A percentile compares a stretch with the other conserved stretches of the same genome.
Conservation (phyloP, 1,284 basidiomycete species). For the Ceratobasidium papillatum region DNA sequence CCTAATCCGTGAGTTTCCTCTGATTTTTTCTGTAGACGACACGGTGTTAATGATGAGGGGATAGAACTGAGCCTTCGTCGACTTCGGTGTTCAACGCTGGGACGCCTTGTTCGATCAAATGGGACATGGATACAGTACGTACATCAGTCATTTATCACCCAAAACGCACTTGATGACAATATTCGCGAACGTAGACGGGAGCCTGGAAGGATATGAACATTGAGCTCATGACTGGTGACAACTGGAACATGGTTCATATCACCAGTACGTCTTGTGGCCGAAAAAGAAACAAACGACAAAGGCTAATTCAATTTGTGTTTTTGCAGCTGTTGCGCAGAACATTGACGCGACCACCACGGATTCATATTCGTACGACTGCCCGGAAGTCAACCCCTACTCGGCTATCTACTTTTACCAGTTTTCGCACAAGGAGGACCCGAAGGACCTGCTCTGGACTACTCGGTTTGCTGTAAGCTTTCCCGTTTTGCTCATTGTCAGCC, state of each 20-base stretch:
- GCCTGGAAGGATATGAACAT: conserved; percentile 43
- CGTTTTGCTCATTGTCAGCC: neutral
- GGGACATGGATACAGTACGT: conserved; percentile 40
- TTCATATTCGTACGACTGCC: conserved; percentile 42
- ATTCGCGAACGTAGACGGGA: conserved; percentile 3
- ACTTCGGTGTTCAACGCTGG: conserved; percentile 39
- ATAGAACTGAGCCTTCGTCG: conserved; percentile 34
- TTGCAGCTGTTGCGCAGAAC: conserved; percentile 40
- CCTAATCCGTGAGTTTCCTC: conserved; percentile 32
- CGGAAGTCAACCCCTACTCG: conserved; percentile 42
- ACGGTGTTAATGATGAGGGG: neutral
- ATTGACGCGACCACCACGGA: conserved; percentile 42
- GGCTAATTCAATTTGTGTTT: neutral
- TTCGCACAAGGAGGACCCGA: conserved; percentile 32
- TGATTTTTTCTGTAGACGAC: neutral
- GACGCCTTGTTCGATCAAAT: conserved; percentile 39
- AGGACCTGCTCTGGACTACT: conserved; percentile 43
- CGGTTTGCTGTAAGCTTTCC: conserved; percentile 40
- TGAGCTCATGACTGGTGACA: conserved; percentile 46
- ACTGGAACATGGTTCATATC: conserved; percentile 44
- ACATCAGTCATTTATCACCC: neutral
- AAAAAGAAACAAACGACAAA: too few relatives aligned
- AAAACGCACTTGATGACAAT: neutral
- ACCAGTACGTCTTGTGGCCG: conserved; percentile 40
- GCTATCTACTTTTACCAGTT: conserved; percentile 45